phyloP scores from a whole-genome alignment of 164 flowering plant species.

The Houttuynia cordata region DNA sequence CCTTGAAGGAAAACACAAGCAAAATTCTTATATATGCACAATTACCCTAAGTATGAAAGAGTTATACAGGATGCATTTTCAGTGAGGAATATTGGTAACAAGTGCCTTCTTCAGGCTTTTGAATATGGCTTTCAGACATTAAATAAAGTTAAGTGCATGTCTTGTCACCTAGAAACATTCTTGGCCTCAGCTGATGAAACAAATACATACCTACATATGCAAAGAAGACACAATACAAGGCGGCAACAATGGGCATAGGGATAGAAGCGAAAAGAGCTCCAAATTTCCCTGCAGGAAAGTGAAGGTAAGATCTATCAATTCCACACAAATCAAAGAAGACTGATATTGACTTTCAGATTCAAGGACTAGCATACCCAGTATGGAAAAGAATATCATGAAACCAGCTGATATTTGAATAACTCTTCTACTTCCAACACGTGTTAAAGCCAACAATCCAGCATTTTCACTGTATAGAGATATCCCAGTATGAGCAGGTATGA shows the following conservation, averaged over 20 bases:
- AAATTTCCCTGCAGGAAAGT: constrained; percentile 14
- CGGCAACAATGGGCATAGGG: constrained; percentile 20
- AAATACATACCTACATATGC: constrained; percentile 45
- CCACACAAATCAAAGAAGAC: too few relatives aligned
- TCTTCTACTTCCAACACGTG: constrained; percentile 71
- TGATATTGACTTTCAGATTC: neutral
- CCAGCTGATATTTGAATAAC: constrained; percentile 55
- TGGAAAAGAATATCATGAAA: constrained; percentile 74
- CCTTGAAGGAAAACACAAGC: neutral
- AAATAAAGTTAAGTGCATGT: too few relatives aligned
- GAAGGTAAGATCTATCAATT: neutral
- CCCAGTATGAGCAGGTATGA: neutral
- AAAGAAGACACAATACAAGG: constrained; percentile 42
- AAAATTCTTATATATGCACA: neutral
- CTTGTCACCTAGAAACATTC: neutral
- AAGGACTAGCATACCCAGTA: constrained; percentile 33
- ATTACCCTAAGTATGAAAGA: neutral
- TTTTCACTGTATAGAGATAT: constrained; percentile 40
- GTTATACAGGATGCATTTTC: too few relatives aligned
- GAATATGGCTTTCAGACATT: too few relatives aligned
- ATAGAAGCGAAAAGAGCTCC: constrained; percentile 24
- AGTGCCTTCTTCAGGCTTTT: too few relatives aligned
- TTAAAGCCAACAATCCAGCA: constrained; percentile 66
- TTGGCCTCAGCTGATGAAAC: neutral
- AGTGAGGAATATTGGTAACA: too few relatives aligned